Conservation (phyloP, 139 green algal genomes). For the Trebouxia sp. region DNA sequence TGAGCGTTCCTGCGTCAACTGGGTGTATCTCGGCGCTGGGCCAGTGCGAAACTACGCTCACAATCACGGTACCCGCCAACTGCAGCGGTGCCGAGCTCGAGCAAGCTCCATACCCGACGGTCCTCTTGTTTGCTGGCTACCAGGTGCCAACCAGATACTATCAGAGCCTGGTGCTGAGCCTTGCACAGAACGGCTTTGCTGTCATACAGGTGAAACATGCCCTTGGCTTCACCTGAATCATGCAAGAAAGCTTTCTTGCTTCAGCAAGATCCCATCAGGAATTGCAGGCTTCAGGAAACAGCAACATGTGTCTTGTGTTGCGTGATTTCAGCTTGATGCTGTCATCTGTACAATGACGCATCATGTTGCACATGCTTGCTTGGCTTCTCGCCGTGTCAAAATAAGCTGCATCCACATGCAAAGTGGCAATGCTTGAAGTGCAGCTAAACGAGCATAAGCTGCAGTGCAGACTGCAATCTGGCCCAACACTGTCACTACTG, state of each 20-base stretch:
- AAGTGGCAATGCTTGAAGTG: too few relatives aligned
- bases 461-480: too few relatives aligned
- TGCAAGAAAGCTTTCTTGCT: neutral
- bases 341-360: too few relatives aligned
- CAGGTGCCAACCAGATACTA: conserved; percentile 3
- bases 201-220: neutral
- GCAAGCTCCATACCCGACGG: neutral
- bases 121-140: neutral
- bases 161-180: neutral
- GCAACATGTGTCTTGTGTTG: too few relatives aligned
- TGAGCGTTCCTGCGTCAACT: neutral
- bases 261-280: neutral
- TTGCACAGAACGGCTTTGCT: neutral
- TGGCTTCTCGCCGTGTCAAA: too few relatives aligned
- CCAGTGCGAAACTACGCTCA: conserved; percentile 8
- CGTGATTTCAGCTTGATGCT: too few relatives aligned
- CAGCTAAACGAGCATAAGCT: too few relatives aligned
- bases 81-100: neutral
- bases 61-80: neutral
- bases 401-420: too few relatives aligned
- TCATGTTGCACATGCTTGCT: too few relatives aligned
- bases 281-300: neutral
- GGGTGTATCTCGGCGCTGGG: neutral
- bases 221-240: neutral
- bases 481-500: too few relatives aligned